Conservation (phyloP, 139 green algal species). For the Edaphochlamys debaryana region DNA sequence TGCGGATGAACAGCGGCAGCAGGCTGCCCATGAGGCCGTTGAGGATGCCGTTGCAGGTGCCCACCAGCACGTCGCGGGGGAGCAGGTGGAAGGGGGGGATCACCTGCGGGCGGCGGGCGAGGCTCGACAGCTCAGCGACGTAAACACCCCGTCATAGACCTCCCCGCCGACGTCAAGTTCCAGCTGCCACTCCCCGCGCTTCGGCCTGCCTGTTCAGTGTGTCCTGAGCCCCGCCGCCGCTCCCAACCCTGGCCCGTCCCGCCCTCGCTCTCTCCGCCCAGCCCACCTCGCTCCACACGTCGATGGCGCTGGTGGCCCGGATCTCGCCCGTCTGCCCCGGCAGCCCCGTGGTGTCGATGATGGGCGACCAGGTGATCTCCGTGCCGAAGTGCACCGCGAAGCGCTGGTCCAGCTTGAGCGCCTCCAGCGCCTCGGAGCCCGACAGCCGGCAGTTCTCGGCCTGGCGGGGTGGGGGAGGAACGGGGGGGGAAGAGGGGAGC, state of each 20-base stretch:
- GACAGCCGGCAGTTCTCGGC: constrained; percentile 58
- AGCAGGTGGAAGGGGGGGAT: constrained; percentile 76
- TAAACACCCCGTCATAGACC: no score
- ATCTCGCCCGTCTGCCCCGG: constrained; percentile 41
- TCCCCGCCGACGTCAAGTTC: no score
- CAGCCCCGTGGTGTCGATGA: neutral
- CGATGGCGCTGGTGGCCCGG: constrained; percentile 21
- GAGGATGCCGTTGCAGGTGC: constrained; percentile 70
- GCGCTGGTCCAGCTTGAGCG: constrained; percentile 55
- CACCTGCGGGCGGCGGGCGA: constrained; percentile 25
- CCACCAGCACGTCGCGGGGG: constrained; percentile 62
- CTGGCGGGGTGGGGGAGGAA: no score
- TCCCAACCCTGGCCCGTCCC: no score
- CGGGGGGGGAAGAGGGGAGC: no score
- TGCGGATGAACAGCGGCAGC: constrained; percentile 70
- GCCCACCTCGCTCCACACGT: constrained; percentile 56
- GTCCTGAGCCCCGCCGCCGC: no score
- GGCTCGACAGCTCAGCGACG: no score
- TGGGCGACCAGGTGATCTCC: constrained; percentile 60
- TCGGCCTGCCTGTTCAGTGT: no score
- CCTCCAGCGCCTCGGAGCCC: constrained; percentile 56
- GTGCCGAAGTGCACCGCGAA: constrained; percentile 63
- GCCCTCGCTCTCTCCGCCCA: no score
- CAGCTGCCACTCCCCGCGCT: no score
- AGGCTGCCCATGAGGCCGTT: constrained; percentile 56